Base-by-base conservation (phyloP, 2,329 filamentous ascomycete genomes). In the Trichoderma asperellum region DNA sequence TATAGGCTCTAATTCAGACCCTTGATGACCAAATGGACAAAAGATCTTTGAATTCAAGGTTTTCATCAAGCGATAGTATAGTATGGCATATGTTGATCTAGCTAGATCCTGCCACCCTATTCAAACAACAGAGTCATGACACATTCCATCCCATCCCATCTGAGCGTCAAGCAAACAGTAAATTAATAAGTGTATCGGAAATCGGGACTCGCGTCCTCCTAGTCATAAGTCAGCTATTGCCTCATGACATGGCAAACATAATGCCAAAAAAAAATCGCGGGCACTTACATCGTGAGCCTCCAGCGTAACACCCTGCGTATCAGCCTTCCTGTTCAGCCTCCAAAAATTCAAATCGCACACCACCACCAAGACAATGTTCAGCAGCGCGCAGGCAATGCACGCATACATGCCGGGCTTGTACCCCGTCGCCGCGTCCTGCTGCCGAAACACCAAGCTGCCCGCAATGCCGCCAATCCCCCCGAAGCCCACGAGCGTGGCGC, bases 401-500 rank as follows among this genome's bases (percentile, higher is more conserved):
- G 86, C 82, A 67, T 83, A 88, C 73, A 88, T 78, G 29, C 86
- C 86, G 0, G 86, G 86, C 74, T 77, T 81, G 77, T 89, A 89
- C 4, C 78, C 78, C 0, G 85, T 85, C 10, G 77, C 74, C 71
- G 75, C 75, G 75, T 89, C 88, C 78, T 88, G 76, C 66, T 80
- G 75, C 73, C 89, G 85, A 80, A 95, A 96, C 12, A 95, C 89
- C 68, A 93, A 82, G 73, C 87, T 88, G 32, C 92, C 92, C 1
- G 88, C 87, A 72, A 96, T 96, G 40, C 93, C 92, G 47, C 93
- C 93, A 32, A 96, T 83, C 2, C 91, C 92, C 8, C 92, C 92
- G 61, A 92, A 88, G 1, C 90, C 91, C 4, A 96, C 91, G 2
- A 95, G 85, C 0, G 89, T 91, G 2, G 92, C 91, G 70, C 88